phyloP scores from a whole-genome alignment of 495 filamentous ascomycete genomes.

The Bombardia bombarda region DNA sequence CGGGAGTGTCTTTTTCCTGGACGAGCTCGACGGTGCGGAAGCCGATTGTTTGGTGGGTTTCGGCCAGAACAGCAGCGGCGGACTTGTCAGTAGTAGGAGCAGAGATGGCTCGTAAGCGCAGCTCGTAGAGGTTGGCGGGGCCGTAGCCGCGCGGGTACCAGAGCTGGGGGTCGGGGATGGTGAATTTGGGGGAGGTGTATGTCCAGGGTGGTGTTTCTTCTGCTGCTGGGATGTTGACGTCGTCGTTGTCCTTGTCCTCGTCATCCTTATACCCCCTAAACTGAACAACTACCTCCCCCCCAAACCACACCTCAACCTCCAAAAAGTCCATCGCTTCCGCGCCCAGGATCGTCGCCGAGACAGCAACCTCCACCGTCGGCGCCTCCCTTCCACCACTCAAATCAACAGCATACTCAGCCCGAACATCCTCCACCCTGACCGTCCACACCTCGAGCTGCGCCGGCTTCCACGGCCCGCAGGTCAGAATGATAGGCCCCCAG shows the following conservation, averaged over 20 bases:
- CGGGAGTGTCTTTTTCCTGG: constrained; percentile 46
- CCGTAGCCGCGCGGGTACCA: constrained; percentile 53
- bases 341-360: constrained; percentile 19
- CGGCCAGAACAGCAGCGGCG: constrained; percentile 16
- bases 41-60: constrained; percentile 48
- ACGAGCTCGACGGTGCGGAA: constrained; percentile 55
- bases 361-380: constrained; percentile 30
- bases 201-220: neutral
- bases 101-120: constrained; percentile 39
- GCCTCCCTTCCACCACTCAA: neutral
- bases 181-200: constrained; percentile 2
- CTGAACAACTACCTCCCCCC: neutral
- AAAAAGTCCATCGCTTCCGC: neutral
- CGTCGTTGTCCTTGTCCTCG: neutral
- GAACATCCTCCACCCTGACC: constrained; percentile 48
- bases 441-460: constrained; percentile 56
- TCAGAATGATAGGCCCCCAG: constrained; percentile 67
- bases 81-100: constrained; percentile 19
- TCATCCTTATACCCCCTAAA: neutral
- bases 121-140: constrained; percentile 50
- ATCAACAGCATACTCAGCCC: constrained; percentile 38
- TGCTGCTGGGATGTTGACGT: neutral
- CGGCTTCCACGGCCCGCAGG: constrained; percentile 67
- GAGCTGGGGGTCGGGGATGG: constrained; percentile 26
- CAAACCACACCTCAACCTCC: neutral